Conservation (phyloP, 78 protist species). For the Mantamonas sphyraenae region DNA sequence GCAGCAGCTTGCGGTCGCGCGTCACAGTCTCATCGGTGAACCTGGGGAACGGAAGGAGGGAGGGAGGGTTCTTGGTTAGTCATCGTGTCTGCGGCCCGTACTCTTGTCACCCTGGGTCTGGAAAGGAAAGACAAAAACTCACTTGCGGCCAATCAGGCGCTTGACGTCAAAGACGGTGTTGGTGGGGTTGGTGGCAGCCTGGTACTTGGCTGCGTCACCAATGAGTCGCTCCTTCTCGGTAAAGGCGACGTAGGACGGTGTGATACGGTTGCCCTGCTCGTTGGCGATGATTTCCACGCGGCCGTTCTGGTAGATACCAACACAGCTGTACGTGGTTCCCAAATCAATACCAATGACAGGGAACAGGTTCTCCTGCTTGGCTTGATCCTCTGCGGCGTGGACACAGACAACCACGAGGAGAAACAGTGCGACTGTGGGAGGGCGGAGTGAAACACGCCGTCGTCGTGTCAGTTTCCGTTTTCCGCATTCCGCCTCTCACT, state of each 20-base stretch:
- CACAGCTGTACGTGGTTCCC: constrained; percentile 88
- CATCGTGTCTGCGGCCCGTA: neutral
- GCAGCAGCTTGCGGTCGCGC: constrained; percentile 87
- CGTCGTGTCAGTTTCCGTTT: too few relatives aligned
- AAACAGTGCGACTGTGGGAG: too few relatives aligned
- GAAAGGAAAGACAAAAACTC: neutral
- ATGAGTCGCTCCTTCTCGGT: constrained; percentile 84
- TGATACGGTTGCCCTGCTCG: constrained; percentile 89
- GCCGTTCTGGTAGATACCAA: constrained; percentile 60
- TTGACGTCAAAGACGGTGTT: constrained; percentile 95
- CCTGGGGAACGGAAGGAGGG: too few relatives aligned
- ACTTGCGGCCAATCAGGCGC: constrained; percentile 94
- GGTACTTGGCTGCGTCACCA: constrained; percentile 93
- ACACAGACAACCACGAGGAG: too few relatives aligned
- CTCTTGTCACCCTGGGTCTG: too few relatives aligned
- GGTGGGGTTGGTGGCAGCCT: constrained; percentile 86
- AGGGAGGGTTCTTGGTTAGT: neutral
- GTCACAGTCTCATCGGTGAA: constrained; percentile 83
- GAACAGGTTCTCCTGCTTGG: too few relatives aligned
- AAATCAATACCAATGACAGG: constrained; percentile 85
- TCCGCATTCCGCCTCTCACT: too few relatives aligned
- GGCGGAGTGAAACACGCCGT: too few relatives aligned
- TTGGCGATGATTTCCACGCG: constrained; percentile 83
- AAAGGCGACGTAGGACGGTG: constrained; percentile 96
- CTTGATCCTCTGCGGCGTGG: too few relatives aligned